Conservation (phyloP, 345 rosid genomes). For the Lepidium aucheri region DNA sequence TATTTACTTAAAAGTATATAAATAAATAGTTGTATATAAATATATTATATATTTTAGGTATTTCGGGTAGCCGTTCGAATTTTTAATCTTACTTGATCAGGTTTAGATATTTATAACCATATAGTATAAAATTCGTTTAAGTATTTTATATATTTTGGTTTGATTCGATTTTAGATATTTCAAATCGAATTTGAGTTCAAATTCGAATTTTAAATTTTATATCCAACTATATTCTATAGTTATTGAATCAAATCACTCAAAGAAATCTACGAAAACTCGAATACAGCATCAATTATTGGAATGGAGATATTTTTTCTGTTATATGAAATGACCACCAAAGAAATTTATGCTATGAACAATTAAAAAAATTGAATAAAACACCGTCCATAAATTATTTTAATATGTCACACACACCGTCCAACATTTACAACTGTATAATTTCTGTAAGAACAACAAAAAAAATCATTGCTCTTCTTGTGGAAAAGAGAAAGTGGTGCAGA, state of each 20-base stretch:
- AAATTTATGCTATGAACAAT: not conserved
- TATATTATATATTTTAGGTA: too few relatives aligned
- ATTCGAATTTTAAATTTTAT: too few relatives aligned
- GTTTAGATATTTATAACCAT: too few relatives aligned
- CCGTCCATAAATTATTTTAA: constrained; percentile 17
- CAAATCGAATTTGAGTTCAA: too few relatives aligned
- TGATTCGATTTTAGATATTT: too few relatives aligned
- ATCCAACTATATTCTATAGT: too few relatives aligned
- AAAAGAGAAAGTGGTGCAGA: constrained; percentile 13
- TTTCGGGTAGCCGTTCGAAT: too few relatives aligned
- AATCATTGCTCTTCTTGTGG: constrained; percentile 15
- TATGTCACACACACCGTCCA: constrained; percentile 23
- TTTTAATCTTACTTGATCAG: too few relatives aligned
- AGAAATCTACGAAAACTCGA: not conserved
- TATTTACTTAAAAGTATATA: too few relatives aligned
- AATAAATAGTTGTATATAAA: too few relatives aligned
- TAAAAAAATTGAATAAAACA: not conserved
- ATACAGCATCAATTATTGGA: not conserved
- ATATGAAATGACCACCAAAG: not conserved
- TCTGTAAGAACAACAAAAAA: not conserved
- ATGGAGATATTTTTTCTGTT: not conserved
- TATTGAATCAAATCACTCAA: not conserved
- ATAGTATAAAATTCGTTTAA: too few relatives aligned
- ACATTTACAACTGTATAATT: constrained; percentile 6
- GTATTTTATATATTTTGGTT: too few relatives aligned